Percentiles rank a stretch among this genome's conserved stretches.
These are phyloP conservation scores for Aquilaria yunnanensis DNA, from an alignment of 345 rosid species.

Conservation along the genomic window DNA sequence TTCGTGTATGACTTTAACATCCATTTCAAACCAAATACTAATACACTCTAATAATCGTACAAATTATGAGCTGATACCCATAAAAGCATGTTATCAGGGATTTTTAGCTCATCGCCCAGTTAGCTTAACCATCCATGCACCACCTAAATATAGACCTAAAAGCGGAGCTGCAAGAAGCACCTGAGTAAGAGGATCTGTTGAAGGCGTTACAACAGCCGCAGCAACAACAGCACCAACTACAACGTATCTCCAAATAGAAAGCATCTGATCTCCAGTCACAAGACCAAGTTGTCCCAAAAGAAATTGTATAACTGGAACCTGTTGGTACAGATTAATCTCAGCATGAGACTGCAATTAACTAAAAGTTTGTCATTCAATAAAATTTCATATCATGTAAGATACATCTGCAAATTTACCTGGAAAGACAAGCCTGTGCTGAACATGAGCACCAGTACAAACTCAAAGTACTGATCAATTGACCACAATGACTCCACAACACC, in stretches of 20 bases:
- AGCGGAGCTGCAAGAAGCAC: slow-evolving; percentile 86
- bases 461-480: slow-evolving; percentile 99
- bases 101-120: slow-evolving; percentile 49
- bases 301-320: slow-evolving; percentile 97
- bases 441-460: slow-evolving; percentile 95
- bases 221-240: slow-evolving; percentile 92
- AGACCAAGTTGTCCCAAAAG: slow-evolving; percentile 89
- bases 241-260: slow-evolving; percentile 94
- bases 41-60: too few species aligned
- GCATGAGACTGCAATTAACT: background rate
- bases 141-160: slow-evolving; percentile 89
- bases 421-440: slow-evolving; percentile 98
- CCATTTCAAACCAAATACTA: too few species aligned
- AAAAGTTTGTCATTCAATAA: background rate
- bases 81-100: background rate
- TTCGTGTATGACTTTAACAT: too few species aligned
- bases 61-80: too few species aligned
- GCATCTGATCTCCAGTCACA: slow-evolving; percentile 90
- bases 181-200: slow-evolving; percentile 97
- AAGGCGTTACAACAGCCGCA: slow-evolving; percentile 93
- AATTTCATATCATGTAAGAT: background rate
- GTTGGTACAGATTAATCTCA: slow-evolving; percentile 6
- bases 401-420: slow-evolving; percentile 46
- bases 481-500: slow-evolving; percentile 94
- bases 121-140: slow-evolving; percentile 90